Evolutionary conservation across 2,329 filamentous ascomycete species (phyloP).

Genomic region (Fusarium ambrosium): DNA sequence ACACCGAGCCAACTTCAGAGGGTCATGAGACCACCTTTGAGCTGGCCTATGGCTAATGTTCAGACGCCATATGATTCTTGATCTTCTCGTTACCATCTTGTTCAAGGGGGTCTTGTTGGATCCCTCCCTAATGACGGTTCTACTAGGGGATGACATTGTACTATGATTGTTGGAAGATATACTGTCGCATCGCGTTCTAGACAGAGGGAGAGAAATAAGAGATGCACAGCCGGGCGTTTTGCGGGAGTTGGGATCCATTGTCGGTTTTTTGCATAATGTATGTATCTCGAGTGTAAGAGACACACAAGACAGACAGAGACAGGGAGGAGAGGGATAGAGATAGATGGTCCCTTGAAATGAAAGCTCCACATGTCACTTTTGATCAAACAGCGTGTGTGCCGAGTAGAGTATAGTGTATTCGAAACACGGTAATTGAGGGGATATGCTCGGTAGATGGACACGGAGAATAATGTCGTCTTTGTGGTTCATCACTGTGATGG

Average conservation of each 20-base stretch:
- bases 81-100: slow-evolving; percentile 14
- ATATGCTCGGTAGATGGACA: background rate
- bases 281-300: background rate
- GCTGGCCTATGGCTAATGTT: slow-evolving; percentile 54
- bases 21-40: slow-evolving; percentile 57
- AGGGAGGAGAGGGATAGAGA: background rate
- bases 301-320: background rate
- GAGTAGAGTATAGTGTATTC: background rate
- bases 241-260: slow-evolving; percentile 29
- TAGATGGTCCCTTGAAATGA: background rate
- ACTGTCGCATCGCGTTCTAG: slow-evolving; percentile 35
- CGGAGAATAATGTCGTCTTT: background rate
- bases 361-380: background rate
- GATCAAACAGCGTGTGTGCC: background rate
- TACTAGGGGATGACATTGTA: slow-evolving; percentile 27
- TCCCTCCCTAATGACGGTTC: slow-evolving; percentile 13
- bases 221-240: slow-evolving; percentile 47
- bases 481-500: background rate
- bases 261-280: slow-evolving; percentile 21
- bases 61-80: background rate
- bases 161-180: slow-evolving; percentile 33
- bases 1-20: slow-evolving; percentile 64
- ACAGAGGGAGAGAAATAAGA: slow-evolving; percentile 26
- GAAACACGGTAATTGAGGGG: background rate
- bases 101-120: slow-evolving; percentile 9